These are phyloP conservation scores for Sclerotinia sclerotiorum DNA, from an alignment of 2,329 filamentous ascomycete species.

Conservation along the genomic window DNA sequence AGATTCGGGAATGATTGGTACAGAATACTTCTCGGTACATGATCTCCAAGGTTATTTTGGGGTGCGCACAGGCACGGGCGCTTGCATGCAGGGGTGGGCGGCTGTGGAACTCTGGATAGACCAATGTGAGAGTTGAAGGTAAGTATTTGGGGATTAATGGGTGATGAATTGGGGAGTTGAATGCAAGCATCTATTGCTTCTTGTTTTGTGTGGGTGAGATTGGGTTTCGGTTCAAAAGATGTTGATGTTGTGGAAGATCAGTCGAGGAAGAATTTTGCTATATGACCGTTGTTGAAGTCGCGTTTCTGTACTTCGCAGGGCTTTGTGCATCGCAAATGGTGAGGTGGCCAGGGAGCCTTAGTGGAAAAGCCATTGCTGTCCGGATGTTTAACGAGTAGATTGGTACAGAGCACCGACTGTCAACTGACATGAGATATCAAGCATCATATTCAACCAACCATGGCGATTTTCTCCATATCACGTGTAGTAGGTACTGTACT, in stretches of 20 bases:
- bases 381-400: not conserved
- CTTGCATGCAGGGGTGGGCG: slow-evolving; percentile 17
- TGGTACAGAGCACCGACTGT: not conserved
- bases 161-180: not conserved
- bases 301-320: too few relatives aligned
- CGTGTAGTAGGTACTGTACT: not conserved
- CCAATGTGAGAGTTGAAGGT: slow-evolving; percentile 2
- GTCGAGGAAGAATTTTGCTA: not conserved
- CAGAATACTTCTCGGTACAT: not conserved
- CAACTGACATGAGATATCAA: too few relatives aligned
- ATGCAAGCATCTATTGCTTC: not conserved
- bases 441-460: not conserved
- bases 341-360: not conserved
- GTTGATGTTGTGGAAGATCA: not conserved
- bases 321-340: not conserved
- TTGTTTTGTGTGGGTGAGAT: not conserved
- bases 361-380: not conserved
- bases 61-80: not conserved
- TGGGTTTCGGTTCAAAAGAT: not conserved
- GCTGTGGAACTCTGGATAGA: not conserved
- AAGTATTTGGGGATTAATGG: not conserved
- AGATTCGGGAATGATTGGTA: slow-evolving; percentile 4
- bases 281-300: not conserved
- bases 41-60: slow-evolving; percentile 1
- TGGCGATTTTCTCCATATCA: too few relatives aligned